These are phyloP conservation scores for Miamiensis avidus DNA, from an alignment of 169 alveolate species.

Conservation along the genomic window DNA sequence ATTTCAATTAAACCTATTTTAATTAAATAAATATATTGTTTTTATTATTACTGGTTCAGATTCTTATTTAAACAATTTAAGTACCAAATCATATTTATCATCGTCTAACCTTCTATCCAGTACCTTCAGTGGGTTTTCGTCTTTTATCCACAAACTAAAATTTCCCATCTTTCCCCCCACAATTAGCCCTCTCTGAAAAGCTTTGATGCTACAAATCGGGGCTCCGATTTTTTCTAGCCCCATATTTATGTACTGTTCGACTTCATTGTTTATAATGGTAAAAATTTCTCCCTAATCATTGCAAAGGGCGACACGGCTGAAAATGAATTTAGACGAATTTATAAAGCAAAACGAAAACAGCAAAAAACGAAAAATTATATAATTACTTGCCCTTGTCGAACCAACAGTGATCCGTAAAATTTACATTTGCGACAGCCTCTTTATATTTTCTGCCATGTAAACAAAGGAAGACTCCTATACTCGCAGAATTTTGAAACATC, in stretches of 20 bases:
- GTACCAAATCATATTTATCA: background rate
- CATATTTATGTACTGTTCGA: slow-evolving; percentile 54
- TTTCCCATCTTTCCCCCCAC: slow-evolving; percentile 61
- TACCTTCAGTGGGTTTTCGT: slow-evolving; percentile 54
- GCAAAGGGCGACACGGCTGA: slow-evolving; percentile 41
- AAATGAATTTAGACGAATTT: no score
- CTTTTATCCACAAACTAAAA: slow-evolving; percentile 69
- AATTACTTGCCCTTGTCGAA: slow-evolving; percentile 51
- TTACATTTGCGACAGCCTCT: slow-evolving; percentile 49
- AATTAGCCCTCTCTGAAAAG: slow-evolving; percentile 64
- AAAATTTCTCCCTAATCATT: slow-evolving; percentile 68
- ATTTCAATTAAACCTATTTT: slow-evolving; percentile 53
- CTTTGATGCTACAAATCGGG: slow-evolving; percentile 41
- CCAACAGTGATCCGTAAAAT: slow-evolving; percentile 73
- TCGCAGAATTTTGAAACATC: slow-evolving; percentile 65
- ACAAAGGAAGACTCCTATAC: slow-evolving; percentile 64
- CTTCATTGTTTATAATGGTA: slow-evolving; percentile 57
- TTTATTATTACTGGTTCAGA: no score
- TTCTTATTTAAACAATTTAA: background rate
- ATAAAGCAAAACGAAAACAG: background rate
- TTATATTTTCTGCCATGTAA: slow-evolving; percentile 54
- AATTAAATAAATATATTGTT: background rate
- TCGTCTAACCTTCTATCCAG: slow-evolving; percentile 41
- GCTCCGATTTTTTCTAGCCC: slow-evolving; percentile 52
- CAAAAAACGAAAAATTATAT: no score